A percentile compares a stretch with the other conserved stretches of the same genome.
These are phyloP conservation scores for Rubus idaeus DNA, from an alignment of 306 rosid species.

Conservation along the genomic window DNA sequence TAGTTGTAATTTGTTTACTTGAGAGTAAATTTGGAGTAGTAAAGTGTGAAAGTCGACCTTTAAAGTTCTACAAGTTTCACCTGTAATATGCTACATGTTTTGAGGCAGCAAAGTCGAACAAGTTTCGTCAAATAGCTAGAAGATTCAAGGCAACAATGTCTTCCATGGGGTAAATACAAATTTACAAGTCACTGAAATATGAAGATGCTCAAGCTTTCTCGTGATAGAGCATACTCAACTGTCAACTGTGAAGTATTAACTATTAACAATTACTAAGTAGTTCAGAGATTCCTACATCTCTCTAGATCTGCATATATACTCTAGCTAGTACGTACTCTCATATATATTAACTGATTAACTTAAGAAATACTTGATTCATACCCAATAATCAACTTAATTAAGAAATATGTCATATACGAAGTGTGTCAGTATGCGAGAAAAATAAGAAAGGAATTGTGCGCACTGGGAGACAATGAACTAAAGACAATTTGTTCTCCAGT, in stretches of 20 bases:
- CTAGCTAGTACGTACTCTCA: neutral
- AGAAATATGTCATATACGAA: neutral
- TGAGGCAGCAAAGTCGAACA: no score
- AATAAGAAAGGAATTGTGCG: constrained; percentile 8
- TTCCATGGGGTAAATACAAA: no score
- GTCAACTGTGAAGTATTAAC: neutral
- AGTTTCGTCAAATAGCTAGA: no score
- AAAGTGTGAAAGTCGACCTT: no score
- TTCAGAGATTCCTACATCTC: neutral
- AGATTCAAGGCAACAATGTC: no score
- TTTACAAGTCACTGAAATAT: no score
- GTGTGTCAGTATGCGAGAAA: neutral
- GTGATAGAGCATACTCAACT: neutral
- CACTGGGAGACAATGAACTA: constrained; percentile 26
- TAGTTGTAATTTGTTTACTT: no score
- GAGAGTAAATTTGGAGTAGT: no score
- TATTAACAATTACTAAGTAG: neutral
- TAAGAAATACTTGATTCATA: neutral
- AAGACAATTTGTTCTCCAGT: constrained; percentile 40
- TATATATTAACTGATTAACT: neutral
- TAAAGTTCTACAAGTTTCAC: no score
- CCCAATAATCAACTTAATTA: no score
- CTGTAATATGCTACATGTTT: no score
- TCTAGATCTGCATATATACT: neutral
- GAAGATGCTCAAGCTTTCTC: no score